Evolutionary conservation across 768 basidiomycete species (phyloP), one percentile per base, ranked within the genome.

Genomic region (Cytidiella melzeri): DNA sequence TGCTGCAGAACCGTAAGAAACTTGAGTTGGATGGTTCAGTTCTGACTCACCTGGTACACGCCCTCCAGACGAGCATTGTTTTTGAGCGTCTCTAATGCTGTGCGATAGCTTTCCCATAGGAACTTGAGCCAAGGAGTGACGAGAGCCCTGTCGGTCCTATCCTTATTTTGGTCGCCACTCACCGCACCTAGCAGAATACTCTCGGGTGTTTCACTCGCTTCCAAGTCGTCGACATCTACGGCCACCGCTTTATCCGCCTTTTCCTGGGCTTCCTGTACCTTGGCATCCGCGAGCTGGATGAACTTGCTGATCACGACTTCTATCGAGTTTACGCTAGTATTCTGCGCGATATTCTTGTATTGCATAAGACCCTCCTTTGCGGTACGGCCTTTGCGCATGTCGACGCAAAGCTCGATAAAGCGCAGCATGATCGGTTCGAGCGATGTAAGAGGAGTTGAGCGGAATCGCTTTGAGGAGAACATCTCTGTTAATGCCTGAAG

Each of bases 81-180:
- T 65, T 97, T 95, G 56, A 97, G 75, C 2, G 93, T 93, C 71
- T 98, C 95, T 37, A 99, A 73, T 1, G 88, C 92, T 18, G 92
- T 96, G 49, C 95, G 83, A 64, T 97, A 97, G 58, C 90, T 91
- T 74, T 98, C 95, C 93, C 94, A 98, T n/a, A 93, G 76, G 67
- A 97, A 96, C 64, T 94, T 93, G 63, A 98, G 85, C 85, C 93
- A 96, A 0, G 95, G 95, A 0, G 92, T 96, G 55, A 99, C 92
- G 45, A 98, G 77, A 5, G 92, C 88, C 41, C 95, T 73, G 69
- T 98, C 94, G 25, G 92, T 96, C 58, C 95, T 74, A 67, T 97
- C 94, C 71, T 89, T 88, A 72, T 79, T 93, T 69, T 92, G 89
- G 63, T 92, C 92, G 30, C 79, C 81, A 59, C 87, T 86, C 53